Evolutionary conservation across 257 asterid genomes (phyloP).

Genomic region (Solanum dulcamara): DNA sequence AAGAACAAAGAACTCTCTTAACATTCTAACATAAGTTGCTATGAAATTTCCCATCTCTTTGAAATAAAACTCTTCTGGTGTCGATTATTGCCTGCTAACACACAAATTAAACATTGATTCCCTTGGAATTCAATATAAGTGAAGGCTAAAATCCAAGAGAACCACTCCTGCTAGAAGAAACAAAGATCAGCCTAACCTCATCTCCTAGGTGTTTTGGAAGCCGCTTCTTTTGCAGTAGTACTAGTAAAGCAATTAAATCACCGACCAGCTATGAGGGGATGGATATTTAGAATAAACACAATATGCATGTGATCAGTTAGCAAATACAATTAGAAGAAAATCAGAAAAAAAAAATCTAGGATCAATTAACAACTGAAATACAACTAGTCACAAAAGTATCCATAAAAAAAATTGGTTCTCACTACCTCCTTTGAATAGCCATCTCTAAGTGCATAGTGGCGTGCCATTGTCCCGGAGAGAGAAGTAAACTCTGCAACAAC

Average conservation of each 20-base stretch:
- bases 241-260: not conserved
- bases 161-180: not conserved
- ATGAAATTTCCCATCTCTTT: not conserved
- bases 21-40: not conserved
- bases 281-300: not conserved
- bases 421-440: constrained; percentile 78
- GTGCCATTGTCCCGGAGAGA: constrained; percentile 87
- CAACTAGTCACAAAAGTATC: not conserved
- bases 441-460: constrained; percentile 93
- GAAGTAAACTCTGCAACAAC: constrained; percentile 92
- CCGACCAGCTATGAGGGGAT: not conserved
- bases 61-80: not conserved
- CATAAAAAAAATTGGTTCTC: not conserved
- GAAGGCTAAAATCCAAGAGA: not conserved
- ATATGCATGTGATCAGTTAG: not conserved
- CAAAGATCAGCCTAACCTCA: not conserved
- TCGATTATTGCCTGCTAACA: not conserved
- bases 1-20: not conserved
- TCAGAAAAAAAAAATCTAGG: constrained; percentile 1
- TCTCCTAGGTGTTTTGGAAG: not conserved
- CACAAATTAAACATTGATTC: not conserved
- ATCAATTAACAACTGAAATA: not conserved
- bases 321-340: not conserved
- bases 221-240: not conserved
- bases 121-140: not conserved